Conservation (phyloP, 306 rosid genomes). For the Trichosanthes cucumerina region DNA sequence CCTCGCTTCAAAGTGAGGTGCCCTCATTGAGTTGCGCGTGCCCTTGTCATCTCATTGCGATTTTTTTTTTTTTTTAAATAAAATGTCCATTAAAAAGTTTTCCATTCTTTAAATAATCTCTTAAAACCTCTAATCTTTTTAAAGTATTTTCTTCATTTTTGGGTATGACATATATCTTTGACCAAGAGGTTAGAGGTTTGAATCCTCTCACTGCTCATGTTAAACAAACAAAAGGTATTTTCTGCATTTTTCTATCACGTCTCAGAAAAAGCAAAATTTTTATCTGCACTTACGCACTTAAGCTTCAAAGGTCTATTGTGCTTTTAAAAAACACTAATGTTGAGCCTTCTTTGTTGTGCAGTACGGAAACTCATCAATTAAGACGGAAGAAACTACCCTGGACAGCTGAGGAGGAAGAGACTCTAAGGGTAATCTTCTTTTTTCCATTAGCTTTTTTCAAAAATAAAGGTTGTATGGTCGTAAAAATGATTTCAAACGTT, state of each 20-base stretch:
- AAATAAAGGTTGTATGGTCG: neutral
- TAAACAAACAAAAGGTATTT: too few species aligned
- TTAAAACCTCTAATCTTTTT: neutral
- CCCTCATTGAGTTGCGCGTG: neutral
- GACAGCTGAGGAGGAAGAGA: slow-evolving; percentile 52
- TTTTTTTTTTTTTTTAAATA: neutral
- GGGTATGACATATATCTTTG: too few species aligned
- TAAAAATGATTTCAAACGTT: neutral
- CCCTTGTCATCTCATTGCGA: neutral
- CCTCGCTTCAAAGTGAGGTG: neutral
- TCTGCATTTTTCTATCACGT: neutral
- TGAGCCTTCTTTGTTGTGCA: slow-evolving; percentile 18
- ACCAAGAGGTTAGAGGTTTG: too few species aligned
- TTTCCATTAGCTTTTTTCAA: neutral
- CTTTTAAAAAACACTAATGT: neutral
- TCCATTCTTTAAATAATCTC: neutral
- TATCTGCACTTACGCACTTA: neutral
- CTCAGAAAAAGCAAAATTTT: neutral
- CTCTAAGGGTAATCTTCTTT: slow-evolving; percentile 31
- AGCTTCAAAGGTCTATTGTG: neutral
- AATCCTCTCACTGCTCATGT: too few species aligned
- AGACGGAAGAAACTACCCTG: slow-evolving; percentile 38
- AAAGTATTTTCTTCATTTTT: too few species aligned
- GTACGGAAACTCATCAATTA: slow-evolving; percentile 24
- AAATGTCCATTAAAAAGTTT: neutral